phyloP scores from a whole-genome alignment of 176 grass and related monocot genomes.

The Oryza coarctata region DNA sequence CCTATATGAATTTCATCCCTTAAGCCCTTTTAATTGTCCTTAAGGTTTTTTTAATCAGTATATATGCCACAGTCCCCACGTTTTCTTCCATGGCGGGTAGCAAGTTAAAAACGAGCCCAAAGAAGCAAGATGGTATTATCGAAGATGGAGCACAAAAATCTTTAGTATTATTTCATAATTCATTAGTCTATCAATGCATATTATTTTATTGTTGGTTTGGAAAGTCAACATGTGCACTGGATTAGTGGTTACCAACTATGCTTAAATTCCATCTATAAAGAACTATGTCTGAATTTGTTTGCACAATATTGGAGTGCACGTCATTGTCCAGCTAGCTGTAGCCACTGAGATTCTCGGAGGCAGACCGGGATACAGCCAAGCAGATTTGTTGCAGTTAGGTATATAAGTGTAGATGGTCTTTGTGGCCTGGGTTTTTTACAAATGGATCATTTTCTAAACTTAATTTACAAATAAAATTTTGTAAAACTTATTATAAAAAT shows the following conservation, averaged over 20 bases:
- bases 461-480: no score
- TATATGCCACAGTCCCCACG: neutral
- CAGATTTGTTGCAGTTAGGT: neutral
- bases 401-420: no score
- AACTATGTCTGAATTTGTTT: neutral
- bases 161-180: neutral
- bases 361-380: neutral
- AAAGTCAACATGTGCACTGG: neutral
- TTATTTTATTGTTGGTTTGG: neutral
- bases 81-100: neutral
- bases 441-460: no score
- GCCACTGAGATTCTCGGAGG: neutral
- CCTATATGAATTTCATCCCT: neutral
- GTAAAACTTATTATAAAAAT: no score
- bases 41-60: neutral
- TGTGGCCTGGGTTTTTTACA: no score
- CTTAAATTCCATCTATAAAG: neutral
- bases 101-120: neutral
- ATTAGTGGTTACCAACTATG: neutral
- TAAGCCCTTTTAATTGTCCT: neutral
- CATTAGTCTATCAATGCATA: neutral
- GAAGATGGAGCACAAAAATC: neutral
- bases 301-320: neutral
- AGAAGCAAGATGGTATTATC: neutral
- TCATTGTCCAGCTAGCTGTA: neutral